These are phyloP conservation scores for Fusarium sp. DNA, from an alignment of 2,329 filamentous ascomycete species.

Conservation along the genomic window DNA sequence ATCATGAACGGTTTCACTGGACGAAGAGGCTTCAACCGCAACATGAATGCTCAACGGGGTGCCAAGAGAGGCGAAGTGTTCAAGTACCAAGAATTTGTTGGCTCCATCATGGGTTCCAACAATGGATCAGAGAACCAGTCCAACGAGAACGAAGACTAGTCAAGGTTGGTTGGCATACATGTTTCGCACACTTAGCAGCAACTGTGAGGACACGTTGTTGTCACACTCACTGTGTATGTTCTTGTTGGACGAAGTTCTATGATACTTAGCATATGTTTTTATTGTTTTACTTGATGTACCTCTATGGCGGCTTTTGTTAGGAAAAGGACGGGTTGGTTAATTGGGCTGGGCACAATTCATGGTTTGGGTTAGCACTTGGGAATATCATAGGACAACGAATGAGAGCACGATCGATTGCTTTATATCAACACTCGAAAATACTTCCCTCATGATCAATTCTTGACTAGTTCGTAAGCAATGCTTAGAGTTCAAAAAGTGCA, in stretches of 20 bases:
- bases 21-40: constrained; percentile 82
- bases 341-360: constrained; percentile 22
- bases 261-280: constrained; percentile 1
- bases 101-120: constrained; percentile 71
- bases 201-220: neutral
- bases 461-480: neutral
- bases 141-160: constrained; percentile 49
- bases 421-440: neutral
- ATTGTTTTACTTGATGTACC: constrained; percentile 5
- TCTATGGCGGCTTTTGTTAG: constrained; percentile 22
- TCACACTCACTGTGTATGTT: neutral
- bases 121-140: constrained; percentile 54
- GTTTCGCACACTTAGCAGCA: neutral
- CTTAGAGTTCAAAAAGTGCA: neutral
- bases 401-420: constrained; percentile 34
- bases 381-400: constrained; percentile 29
- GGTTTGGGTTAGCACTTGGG: constrained; percentile 25
- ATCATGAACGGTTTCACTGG: constrained; percentile 90
- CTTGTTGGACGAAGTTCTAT: neutral
- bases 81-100: constrained; percentile 92
- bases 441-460: neutral
- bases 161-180: neutral
- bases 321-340: constrained; percentile 24
- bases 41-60: constrained; percentile 64
- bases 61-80: constrained; percentile 87